Conservation (phyloP, 768 basidiomycete species). For the Xanthoconium purpureum region DNA sequence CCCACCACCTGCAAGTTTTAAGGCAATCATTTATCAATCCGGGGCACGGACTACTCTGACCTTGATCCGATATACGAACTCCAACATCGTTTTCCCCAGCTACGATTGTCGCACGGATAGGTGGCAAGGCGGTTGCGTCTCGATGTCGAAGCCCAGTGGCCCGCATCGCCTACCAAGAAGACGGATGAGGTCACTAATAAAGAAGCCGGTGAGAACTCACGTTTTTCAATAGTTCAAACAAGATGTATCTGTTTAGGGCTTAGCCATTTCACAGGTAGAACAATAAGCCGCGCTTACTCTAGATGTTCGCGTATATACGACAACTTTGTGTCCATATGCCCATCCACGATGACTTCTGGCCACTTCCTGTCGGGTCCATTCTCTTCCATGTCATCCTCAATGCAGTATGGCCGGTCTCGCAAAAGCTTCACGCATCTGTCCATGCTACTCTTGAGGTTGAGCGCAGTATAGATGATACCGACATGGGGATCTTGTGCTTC, state of each 20-base stretch:
- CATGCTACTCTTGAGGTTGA: constrained; percentile 68
- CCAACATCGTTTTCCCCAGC: constrained; percentile 70
- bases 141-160: constrained; percentile 58
- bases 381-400: constrained; percentile 38
- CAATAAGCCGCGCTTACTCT: constrained; percentile 49
- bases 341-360: constrained; percentile 71
- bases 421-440: constrained; percentile 64
- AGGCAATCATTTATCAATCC: not conserved
- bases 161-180: constrained; percentile 56
- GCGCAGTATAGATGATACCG: constrained; percentile 78
- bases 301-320: constrained; percentile 85
- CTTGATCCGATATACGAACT: constrained; percentile 90
- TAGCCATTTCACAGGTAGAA: not conserved
- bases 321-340: constrained; percentile 66
- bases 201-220: constrained; percentile 40
- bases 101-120: constrained; percentile 72
- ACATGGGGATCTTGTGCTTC: constrained; percentile 58
- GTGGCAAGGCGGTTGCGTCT: constrained; percentile 44
- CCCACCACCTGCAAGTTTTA: constrained; percentile 59
- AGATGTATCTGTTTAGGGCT: constrained; percentile 57
- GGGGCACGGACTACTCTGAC: constrained; percentile 34
- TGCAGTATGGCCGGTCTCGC: constrained; percentile 42
- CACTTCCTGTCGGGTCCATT: constrained; percentile 35
- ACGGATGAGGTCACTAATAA: not conserved
- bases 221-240: constrained; percentile 89